Conservation (phyloP, 2,329 filamentous ascomycete species). For the Ophiognomonia clavigignenti-juglandacearum region DNA sequence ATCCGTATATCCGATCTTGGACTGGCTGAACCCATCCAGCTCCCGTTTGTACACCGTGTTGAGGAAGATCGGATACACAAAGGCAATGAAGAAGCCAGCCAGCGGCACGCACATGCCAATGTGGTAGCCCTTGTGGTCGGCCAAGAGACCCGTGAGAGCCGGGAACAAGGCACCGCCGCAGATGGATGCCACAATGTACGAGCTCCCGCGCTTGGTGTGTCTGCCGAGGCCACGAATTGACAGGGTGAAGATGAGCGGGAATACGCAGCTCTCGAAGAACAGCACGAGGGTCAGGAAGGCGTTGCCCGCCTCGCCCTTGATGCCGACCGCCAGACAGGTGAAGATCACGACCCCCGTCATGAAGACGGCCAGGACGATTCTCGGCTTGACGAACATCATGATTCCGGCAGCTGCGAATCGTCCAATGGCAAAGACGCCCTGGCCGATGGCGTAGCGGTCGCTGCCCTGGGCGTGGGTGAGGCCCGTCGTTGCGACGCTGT, state of each 20-base stretch:
- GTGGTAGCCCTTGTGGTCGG: slow-evolving; percentile 55
- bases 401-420: slow-evolving; percentile 61
- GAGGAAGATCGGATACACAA: slow-evolving; percentile 51
- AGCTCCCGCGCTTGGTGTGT: slow-evolving; percentile 70
- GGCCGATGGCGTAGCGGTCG: slow-evolving; percentile 66
- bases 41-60: slow-evolving; percentile 45
- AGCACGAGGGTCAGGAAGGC: slow-evolving; percentile 63
- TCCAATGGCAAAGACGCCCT: slow-evolving; percentile 66
- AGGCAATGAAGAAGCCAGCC: slow-evolving; percentile 49
- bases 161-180: slow-evolving; percentile 68
- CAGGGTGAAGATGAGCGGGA: slow-evolving; percentile 75
- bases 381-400: slow-evolving; percentile 62
- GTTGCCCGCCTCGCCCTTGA: slow-evolving; percentile 38
- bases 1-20: slow-evolving; percentile 24
- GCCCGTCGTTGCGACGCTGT: slow-evolving; percentile 52
- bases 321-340: slow-evolving; percentile 39
- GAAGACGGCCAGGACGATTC: slow-evolving; percentile 63
- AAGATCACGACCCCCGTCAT: slow-evolving; percentile 61
- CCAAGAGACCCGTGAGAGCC: slow-evolving; percentile 61
- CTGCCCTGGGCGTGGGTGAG: slow-evolving; percentile 48
- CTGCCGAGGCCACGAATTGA: slow-evolving; percentile 69
- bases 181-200: slow-evolving; percentile 65
- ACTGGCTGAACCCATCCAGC: slow-evolving; percentile 53
- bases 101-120: slow-evolving; percentile 62
- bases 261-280: slow-evolving; percentile 75